These are phyloP conservation scores for Pseudocercospora fijiensis DNA, from an alignment of 2,329 filamentous ascomycete genomes.

Conservation along the genomic window DNA sequence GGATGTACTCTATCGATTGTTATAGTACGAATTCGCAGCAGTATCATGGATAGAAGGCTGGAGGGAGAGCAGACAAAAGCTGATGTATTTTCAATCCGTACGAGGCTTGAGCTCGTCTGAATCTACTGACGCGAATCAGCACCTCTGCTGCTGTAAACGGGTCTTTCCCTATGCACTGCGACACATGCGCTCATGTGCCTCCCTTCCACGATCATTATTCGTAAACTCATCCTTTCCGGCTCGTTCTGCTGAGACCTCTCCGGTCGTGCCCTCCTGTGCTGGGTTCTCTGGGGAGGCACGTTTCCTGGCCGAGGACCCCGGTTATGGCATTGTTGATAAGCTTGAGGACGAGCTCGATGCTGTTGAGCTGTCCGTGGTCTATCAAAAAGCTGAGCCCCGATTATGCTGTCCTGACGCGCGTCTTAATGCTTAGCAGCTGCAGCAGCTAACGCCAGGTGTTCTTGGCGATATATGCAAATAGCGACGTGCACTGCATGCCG, in stretches of 20 bases:
- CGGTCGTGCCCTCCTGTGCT: background rate
- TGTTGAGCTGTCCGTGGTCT: background rate
- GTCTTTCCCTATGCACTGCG: background rate
- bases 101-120: background rate
- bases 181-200: background rate
- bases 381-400: background rate
- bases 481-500: background rate
- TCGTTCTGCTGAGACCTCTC: background rate
- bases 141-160: background rate
- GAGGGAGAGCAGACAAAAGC: background rate
- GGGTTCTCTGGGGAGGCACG: background rate
- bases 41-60: background rate
- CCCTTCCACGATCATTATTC: background rate
- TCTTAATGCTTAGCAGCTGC: background rate
- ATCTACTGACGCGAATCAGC: background rate
- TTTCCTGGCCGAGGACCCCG: background rate
- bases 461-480: background rate
- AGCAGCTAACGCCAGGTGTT: background rate
- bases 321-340: no score
- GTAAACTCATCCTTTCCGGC: background rate
- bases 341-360: background rate
- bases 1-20: conserved; percentile 11
- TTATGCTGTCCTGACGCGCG: background rate
- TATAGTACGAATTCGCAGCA: background rate
- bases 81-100: background rate